phyloP scores from a whole-genome alignment of 768 basidiomycete species.

The Tricholoma matsutake region DNA sequence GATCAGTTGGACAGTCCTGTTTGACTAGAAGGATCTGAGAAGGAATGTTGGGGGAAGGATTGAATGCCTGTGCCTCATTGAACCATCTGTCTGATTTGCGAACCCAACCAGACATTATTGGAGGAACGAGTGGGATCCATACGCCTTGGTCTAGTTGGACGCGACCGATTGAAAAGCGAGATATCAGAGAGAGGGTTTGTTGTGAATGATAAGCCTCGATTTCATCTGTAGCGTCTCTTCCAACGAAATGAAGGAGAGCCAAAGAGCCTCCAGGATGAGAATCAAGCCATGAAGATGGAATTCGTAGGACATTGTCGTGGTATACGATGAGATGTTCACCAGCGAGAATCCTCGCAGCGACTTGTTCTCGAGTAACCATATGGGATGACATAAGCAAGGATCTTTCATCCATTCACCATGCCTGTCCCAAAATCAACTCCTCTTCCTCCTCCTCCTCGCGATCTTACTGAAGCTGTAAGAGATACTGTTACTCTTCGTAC shows the following conservation, averaged over 20 bases:
- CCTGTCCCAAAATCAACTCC: conserved; percentile 31
- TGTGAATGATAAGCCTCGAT: conserved; percentile 87
- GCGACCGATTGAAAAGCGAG: conserved; percentile 64
- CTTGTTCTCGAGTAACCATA: conserved; percentile 34
- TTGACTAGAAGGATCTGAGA: conserved; percentile 65
- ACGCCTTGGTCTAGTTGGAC: conserved; percentile 56
- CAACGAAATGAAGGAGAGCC: conserved; percentile 91
- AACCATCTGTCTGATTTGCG: conserved; percentile 57
- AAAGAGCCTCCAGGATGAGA: conserved; percentile 89
- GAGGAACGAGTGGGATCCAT: conserved; percentile 83
- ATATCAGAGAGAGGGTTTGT: conserved; percentile 51
- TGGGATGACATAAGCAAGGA: background rate
- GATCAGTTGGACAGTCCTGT: conserved; percentile 27
- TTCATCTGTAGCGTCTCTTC: conserved; percentile 92
- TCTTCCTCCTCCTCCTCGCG: conserved; percentile 30
- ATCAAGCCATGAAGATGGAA: conserved; percentile 75
- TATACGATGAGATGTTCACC: conserved; percentile 80
- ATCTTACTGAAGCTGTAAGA: conserved; percentile 61
- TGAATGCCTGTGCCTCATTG: conserved; percentile 53
- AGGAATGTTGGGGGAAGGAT: conserved; percentile 28
- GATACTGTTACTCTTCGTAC: conserved; percentile 62
- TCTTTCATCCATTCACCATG: background rate
- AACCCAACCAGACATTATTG: conserved; percentile 83
- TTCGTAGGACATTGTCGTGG: conserved; percentile 56
- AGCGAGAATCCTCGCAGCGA: conserved; percentile 68